phyloP scores from a whole-genome alignment of 1,139 yeast genomes.

The Meyerozyma sp. region DNA sequence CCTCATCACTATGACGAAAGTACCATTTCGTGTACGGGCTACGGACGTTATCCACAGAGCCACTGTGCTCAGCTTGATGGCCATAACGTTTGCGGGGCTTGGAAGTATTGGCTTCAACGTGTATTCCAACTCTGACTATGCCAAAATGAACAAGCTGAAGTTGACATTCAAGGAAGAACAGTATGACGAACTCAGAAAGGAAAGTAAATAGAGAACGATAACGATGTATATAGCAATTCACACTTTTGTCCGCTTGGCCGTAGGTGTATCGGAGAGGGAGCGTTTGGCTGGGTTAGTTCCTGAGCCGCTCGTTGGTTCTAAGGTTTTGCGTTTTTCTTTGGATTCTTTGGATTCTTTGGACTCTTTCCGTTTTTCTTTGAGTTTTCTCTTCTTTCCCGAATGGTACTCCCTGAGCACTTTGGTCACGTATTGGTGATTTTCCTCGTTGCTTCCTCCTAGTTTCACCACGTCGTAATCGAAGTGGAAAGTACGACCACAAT shows the following conservation, averaged over 20 bases:
- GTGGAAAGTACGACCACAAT: constrained; percentile 21
- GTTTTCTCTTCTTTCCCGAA: neutral
- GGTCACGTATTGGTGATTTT: neutral
- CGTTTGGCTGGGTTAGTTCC: neutral
- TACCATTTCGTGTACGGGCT: constrained; percentile 40
- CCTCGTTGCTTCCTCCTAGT: constrained; percentile 6
- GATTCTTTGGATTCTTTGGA: neutral
- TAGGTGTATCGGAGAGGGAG: neutral
- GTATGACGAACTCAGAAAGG: constrained; percentile 21
- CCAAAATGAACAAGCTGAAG: constrained; percentile 38
- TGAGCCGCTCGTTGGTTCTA: no score
- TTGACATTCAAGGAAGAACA: constrained; percentile 32
- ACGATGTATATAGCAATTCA: neutral
- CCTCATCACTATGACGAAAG: constrained; percentile 23
- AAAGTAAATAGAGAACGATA: constrained; percentile 6
- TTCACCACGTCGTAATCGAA: constrained; percentile 28
- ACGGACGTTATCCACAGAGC: constrained; percentile 24
- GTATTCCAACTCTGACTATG: constrained; percentile 32
- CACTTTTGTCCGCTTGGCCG: neutral
- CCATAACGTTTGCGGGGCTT: constrained; percentile 34
- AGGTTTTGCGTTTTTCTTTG: neutral
- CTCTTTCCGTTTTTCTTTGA: no score
- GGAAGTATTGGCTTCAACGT: constrained; percentile 20
- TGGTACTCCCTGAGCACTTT: neutral
- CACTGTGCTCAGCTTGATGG: constrained; percentile 21